Evolutionary conservation across 345 rosid species (phyloP).

Genomic region (Lumnitzera littorea): DNA sequence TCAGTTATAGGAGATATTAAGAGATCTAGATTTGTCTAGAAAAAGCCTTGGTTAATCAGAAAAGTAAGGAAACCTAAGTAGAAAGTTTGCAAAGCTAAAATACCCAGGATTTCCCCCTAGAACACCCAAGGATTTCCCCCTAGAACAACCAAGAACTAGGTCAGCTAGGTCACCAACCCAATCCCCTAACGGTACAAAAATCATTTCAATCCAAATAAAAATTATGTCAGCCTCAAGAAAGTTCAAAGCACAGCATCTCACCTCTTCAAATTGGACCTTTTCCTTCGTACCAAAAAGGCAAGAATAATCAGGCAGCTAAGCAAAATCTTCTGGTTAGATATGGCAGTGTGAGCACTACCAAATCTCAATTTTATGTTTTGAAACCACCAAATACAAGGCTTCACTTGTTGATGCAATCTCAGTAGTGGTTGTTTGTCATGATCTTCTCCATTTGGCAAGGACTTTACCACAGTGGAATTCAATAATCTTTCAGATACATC

Average conservation of each 20-base stretch:
- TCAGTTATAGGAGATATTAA: too few species aligned
- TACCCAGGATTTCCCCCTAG: too few species aligned
- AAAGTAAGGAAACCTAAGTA: too few species aligned
- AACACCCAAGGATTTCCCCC: too few species aligned
- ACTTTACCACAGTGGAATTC: neutral
- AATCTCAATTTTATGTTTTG: conserved; percentile 45
- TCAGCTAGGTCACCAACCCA: too few species aligned
- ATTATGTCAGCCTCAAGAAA: neutral
- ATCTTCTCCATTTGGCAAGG: conserved; percentile 5
- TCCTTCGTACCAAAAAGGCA: conserved; percentile 40
- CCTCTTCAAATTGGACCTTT: conserved; percentile 44
- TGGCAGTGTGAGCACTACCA: conserved; percentile 31
- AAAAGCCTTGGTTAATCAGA: too few species aligned
- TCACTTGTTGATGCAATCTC: conserved; percentile 20
- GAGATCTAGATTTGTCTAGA: too few species aligned
- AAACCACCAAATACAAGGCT: conserved; percentile 47
- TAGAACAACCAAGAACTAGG: too few species aligned
- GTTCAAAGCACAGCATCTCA: conserved; percentile 12
- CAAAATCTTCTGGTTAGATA: conserved; percentile 46
- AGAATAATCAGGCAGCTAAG: conserved; percentile 52
- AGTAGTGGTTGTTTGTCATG: conserved; percentile 10
- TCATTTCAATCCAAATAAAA: too few species aligned
- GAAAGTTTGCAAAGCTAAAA: too few species aligned
- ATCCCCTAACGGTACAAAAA: too few species aligned
- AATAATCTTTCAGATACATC: conserved; percentile 24